Evolutionary conservation across 2,329 filamentous ascomycete species (phyloP).

Genomic region (Dactylella cylindrospora): DNA sequence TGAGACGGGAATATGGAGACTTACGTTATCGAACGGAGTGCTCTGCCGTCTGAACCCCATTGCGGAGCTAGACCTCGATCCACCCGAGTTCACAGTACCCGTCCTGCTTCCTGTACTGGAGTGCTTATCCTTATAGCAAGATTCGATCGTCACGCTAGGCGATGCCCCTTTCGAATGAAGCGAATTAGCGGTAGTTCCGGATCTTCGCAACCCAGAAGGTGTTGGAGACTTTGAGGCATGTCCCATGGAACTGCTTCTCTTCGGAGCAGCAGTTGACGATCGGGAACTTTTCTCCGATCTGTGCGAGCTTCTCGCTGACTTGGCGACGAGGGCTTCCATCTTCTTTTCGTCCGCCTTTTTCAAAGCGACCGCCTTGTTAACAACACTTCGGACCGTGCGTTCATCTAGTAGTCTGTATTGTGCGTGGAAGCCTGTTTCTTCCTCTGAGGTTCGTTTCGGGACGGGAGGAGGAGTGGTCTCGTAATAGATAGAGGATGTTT

Average conservation of each 20-base stretch:
- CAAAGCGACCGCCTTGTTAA: constrained; percentile 28
- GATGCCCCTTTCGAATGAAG: constrained; percentile 13
- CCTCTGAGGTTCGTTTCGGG: constrained; percentile 14
- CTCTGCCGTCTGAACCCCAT: constrained; percentile 29
- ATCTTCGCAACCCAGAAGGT: constrained; percentile 9
- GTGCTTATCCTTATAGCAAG: constrained; percentile 32
- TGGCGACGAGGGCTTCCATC: constrained; percentile 1
- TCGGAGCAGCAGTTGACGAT: constrained; percentile 10
- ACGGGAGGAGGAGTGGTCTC: constrained; percentile 30
- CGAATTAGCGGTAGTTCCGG: constrained; percentile 7
- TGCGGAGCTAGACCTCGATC: constrained; percentile 12
- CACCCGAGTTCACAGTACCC: constrained; percentile 26
- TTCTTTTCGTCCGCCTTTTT: constrained; percentile 26
- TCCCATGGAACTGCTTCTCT: constrained; percentile 38
- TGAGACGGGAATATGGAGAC: not conserved
- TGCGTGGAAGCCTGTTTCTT: constrained; percentile 34
- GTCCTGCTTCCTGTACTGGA: constrained; percentile 29
- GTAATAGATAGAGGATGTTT: constrained; percentile 35
- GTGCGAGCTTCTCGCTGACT: constrained; percentile 15
- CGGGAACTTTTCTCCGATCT: constrained; percentile 17
- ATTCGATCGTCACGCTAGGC: constrained; percentile 15
- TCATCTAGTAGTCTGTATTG: constrained; percentile 42
- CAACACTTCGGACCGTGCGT: constrained; percentile 31
- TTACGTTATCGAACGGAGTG: constrained; percentile 41
- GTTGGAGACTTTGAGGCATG: constrained; percentile 2